Evolutionary conservation across 164 flowering plant genomes (phyloP).

Genomic region (Annona squamosa): DNA sequence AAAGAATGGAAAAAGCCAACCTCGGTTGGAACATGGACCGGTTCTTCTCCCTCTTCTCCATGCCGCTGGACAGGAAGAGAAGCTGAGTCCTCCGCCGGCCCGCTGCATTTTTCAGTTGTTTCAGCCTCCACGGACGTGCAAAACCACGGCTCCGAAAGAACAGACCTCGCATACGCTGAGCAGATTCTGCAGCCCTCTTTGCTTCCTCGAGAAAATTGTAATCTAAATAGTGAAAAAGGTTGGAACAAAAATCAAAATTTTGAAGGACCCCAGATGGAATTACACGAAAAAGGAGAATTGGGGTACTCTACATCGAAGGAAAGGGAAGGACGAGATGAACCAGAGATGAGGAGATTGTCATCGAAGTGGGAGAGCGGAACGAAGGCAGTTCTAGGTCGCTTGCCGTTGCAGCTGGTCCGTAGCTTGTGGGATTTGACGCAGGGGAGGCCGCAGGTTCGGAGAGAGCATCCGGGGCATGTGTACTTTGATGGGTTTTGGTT

Average conservation of each 20-base stretch:
- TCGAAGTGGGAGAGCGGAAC: constrained; percentile 28
- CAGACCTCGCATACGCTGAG: constrained; percentile 44
- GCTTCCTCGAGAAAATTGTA: constrained; percentile 69
- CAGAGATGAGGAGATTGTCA: constrained; percentile 23
- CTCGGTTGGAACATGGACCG: constrained; percentile 40
- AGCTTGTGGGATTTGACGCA: constrained; percentile 31
- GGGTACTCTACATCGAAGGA: background rate
- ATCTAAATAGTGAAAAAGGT: constrained; percentile 29
- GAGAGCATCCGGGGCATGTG: constrained; percentile 28
- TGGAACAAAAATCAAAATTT: background rate
- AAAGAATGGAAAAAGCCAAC: constrained; percentile 20
- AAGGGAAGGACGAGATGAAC: constrained; percentile 7
- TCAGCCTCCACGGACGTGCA: constrained; percentile 39
- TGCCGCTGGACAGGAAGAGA: constrained; percentile 52
- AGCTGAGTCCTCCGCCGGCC: constrained; percentile 39
- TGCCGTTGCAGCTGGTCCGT: constrained; percentile 24
- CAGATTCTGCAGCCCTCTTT: constrained; percentile 70
- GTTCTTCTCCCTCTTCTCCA: constrained; percentile 65
- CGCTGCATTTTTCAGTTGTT: constrained; percentile 42
- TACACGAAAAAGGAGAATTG: background rate
- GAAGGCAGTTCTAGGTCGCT: constrained; percentile 17
- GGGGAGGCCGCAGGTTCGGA: constrained; percentile 27
- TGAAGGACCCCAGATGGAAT: background rate
- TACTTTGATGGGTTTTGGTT: constrained; percentile 19
- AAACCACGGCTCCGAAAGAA: constrained; percentile 26